Evolutionary conservation across 176 grass and related monocot genomes (phyloP).

Genomic region (Eleusine indica): DNA sequence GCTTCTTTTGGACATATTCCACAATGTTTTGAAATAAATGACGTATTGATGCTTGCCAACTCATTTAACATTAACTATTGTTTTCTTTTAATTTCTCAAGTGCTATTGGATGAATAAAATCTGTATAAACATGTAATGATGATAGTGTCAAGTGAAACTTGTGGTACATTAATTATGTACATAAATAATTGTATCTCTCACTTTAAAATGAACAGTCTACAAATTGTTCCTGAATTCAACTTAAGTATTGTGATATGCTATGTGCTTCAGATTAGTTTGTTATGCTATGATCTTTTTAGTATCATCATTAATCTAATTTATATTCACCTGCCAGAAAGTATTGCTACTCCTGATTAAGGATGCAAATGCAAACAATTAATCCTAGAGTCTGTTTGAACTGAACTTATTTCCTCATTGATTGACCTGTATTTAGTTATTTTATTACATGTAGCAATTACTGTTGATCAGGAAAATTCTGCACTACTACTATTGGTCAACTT

Average conservation of each 20-base stretch:
- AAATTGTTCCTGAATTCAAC: background rate
- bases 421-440: background rate
- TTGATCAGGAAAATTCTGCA: background rate
- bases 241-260: background rate
- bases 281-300: constrained; percentile 5
- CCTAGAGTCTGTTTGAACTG: background rate
- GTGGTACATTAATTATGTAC: background rate
- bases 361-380: background rate
- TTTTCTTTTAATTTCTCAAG: background rate
- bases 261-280: background rate
- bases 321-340: constrained; percentile 8
- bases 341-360: background rate
- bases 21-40: background rate
- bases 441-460: background rate
- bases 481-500: background rate
- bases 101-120: constrained; percentile 10
- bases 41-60: background rate
- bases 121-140: background rate
- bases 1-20: background rate
- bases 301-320: background rate
- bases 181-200: background rate
- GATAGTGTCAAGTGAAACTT: background rate
- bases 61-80: background rate
- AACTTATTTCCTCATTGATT: background rate
- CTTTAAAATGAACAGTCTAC: background rate